Base-by-base conservation (phyloP, 805 yeast genomes). In the Wickerhamiella australiensis region DNA sequence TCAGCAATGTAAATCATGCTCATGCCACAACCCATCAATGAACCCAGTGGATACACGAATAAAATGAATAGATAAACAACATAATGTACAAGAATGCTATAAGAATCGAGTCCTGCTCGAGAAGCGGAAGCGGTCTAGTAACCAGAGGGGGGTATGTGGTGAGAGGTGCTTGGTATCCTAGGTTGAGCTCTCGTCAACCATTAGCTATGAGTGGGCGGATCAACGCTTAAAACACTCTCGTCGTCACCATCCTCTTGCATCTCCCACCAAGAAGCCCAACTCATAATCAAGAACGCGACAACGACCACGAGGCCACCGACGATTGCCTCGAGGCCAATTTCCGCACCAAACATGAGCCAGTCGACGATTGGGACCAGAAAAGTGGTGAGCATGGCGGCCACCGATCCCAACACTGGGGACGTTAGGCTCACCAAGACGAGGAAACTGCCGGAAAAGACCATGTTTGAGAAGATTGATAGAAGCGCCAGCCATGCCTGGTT, bases 351-450 rank as follows among this genome's bases (percentile, higher is more conserved):
- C 8, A 82, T 56, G 0, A 73, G 49, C 80, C 82, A 83, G 60
- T 85, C 95, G 18, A 78, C 78, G 1, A 83, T 46, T 0, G 95
- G 94, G 41, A 86, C 92, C 48, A 85, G 63, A 54, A 85, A 73
- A 18, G 87, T 86, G 0, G 95, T 84, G 45, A 85, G 71, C 51
- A 85, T 67, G 0, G 86, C 76, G 29, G 81, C 72, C 6, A 75
- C 78, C n/a, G 70, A 63, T 1, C 92, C 82, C 40, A 86, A 68
- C 1, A 86, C 94, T 0, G 95, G 95, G 3, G 84, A 79, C 0
- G 95, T 85, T 50, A 85, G 71, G 0, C 94, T 80, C 83, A 85
- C 83, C 54, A 85, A 67, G 1, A 86, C 74, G 52, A 85, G 69
- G 56, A 86, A 85, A 27, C 82, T 70, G 6, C 82, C 80, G 33